Conservation (phyloP, 2,329 filamentous ascomycete species). For the Sporothrix brasiliensis region DNA sequence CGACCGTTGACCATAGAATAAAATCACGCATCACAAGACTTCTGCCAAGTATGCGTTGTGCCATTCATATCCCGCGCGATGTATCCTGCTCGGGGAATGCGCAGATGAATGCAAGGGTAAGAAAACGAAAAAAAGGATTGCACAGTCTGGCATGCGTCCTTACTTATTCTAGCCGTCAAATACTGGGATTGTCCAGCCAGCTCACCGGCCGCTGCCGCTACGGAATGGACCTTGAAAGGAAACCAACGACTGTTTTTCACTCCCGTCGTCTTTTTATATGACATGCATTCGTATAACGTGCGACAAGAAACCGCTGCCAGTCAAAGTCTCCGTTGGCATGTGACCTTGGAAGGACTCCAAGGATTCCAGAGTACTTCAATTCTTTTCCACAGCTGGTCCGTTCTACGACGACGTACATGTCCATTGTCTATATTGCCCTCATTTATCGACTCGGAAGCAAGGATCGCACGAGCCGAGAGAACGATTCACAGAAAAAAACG, state of each 20-base stretch:
- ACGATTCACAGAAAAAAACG: background rate
- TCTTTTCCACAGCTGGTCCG: background rate
- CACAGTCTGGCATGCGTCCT: background rate
- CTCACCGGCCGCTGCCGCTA: background rate
- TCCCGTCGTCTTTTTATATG: background rate
- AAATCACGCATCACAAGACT: constrained; percentile 21
- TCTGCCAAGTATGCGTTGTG: background rate
- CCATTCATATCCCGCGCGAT: background rate
- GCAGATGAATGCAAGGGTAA: no score
- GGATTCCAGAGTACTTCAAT: background rate
- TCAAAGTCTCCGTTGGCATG: background rate
- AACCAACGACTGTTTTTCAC: background rate
- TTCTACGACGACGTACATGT: background rate
- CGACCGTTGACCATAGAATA: background rate
- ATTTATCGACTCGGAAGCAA: constrained; percentile 1
- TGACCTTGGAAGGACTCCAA: background rate
- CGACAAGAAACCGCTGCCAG: background rate
- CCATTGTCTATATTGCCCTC: background rate
- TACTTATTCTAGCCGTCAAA: background rate
- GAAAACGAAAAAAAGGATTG: background rate
- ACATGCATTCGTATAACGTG: background rate
- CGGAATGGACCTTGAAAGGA: background rate
- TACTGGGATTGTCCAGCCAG: background rate
- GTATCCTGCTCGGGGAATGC: no score
- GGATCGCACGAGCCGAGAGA: background rate